These are phyloP conservation scores for Aspergillus asperescens DNA, from an alignment of 495 filamentous ascomycete species.

Conservation along the genomic window DNA sequence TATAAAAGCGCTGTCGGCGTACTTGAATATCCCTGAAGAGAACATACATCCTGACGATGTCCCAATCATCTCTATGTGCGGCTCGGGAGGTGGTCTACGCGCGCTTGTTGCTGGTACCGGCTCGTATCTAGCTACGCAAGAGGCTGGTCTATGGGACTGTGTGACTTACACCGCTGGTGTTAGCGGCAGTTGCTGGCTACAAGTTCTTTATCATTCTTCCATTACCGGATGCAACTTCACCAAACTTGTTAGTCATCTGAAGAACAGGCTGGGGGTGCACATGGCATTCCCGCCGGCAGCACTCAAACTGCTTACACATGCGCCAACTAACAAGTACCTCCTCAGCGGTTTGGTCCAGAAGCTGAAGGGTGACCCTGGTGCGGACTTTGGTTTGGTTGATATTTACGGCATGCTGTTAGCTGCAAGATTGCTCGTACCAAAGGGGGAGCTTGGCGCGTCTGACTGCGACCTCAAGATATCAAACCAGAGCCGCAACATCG, in stretches of 20 bases:
- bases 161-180: constrained; percentile 92
- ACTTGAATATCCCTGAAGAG: constrained; percentile 66
- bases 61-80: constrained; percentile 85
- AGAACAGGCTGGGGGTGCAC: constrained; percentile 74
- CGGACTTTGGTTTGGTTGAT: constrained; percentile 86
- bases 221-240: constrained; percentile 59
- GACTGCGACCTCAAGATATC: constrained; percentile 82
- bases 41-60: constrained; percentile 92
- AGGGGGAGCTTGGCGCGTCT: constrained; percentile 70
- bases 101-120: constrained; percentile 86
- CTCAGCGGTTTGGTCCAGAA: constrained; percentile 86
- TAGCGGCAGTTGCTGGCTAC: constrained; percentile 92
- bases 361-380: constrained; percentile 70
- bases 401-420: constrained; percentile 83
- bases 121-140: constrained; percentile 71
- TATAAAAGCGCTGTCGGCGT: constrained; percentile 67
- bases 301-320: constrained; percentile 65
- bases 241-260: constrained; percentile 74
- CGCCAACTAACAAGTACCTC: constrained; percentile 89
- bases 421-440: constrained; percentile 76
- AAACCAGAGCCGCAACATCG: constrained; percentile 66
- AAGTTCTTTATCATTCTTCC: constrained; percentile 83
- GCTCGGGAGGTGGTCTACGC: constrained; percentile 84
- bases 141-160: constrained; percentile 87
- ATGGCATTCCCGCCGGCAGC: constrained; percentile 87